These are phyloP conservation scores for Lipomyces kockii DNA, from an alignment of 805 yeast species.

Conservation along the genomic window DNA sequence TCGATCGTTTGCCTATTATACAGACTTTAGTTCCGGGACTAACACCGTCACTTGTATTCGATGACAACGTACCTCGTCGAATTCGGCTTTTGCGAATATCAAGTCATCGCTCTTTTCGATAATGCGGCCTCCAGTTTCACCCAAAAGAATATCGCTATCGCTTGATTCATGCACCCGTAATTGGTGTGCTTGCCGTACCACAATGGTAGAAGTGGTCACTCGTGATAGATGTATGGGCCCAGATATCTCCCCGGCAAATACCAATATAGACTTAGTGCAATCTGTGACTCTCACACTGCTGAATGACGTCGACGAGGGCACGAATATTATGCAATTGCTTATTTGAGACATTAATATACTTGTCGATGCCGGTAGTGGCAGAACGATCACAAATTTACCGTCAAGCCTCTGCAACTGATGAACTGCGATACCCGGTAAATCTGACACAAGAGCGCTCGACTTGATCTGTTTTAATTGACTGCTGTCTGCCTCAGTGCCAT, in stretches of 20 bases:
- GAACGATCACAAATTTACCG: neutral
- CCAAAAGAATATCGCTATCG: slow-evolving; percentile 17
- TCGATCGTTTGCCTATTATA: slow-evolving; percentile 10
- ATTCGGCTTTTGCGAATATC: slow-evolving; percentile 13
- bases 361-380: neutral
- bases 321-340: slow-evolving; percentile 13
- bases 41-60: neutral
- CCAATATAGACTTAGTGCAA: slow-evolving; percentile 11
- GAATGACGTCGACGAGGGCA: slow-evolving; percentile 8
- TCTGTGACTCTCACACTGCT: slow-evolving; percentile 21
- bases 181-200: slow-evolving; percentile 26
- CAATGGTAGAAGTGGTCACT: slow-evolving; percentile 12
- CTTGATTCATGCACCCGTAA: slow-evolving; percentile 30
- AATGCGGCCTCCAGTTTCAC: slow-evolving; percentile 15
- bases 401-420: slow-evolving; percentile 1
- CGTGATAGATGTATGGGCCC: slow-evolving; percentile 32
- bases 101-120: slow-evolving; percentile 30
- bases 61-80: slow-evolving; percentile 1
- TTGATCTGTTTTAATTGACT: neutral
- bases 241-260: slow-evolving; percentile 13
- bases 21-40: slow-evolving; percentile 5
- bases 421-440: slow-evolving; percentile 9
- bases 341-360: slow-evolving; percentile 12
- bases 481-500: neutral
- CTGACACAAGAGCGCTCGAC: slow-evolving; percentile 9